phyloP scores from a whole-genome alignment of 1,284 basidiomycete genomes.

The Heterobasidion parviporum region DNA sequence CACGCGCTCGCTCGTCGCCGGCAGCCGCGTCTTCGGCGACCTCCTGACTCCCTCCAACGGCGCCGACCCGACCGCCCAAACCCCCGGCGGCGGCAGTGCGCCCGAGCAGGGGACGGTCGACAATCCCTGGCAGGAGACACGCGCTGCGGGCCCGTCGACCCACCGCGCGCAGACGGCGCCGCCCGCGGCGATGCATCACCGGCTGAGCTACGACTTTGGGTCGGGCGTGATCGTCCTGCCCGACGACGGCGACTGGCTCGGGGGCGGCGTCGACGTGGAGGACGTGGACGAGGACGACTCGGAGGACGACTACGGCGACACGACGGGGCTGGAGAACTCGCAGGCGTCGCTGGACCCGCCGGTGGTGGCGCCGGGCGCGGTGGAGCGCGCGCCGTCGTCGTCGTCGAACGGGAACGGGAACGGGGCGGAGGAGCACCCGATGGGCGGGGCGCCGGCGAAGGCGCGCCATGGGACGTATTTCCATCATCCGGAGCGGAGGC shows the following conservation, averaged over 20 bases:
- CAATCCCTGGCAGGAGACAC: constrained; percentile 51
- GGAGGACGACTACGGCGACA: constrained; percentile 23
- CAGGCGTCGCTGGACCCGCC: constrained; percentile 5
- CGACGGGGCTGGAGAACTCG: constrained; percentile 10
- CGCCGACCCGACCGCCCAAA: constrained; percentile 3
- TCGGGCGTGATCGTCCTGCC: constrained; percentile 81
- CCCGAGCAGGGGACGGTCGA: constrained; percentile 5
- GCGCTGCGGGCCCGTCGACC: constrained; percentile 13
- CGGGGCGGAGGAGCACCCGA: not conserved
- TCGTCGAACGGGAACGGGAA: not conserved
- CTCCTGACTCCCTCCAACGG: not conserved
- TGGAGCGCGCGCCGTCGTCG: not conserved
- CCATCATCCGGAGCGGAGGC: constrained; percentile 65
- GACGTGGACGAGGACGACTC: constrained; percentile 32
- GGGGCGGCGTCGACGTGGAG: constrained; percentile 32
- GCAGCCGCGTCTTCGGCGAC: constrained; percentile 7
- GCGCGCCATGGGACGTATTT: constrained; percentile 58
- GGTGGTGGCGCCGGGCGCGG: not conserved
- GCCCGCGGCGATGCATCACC: constrained; percentile 32
- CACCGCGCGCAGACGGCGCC: constrained; percentile 13
- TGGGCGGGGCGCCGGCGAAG: constrained; percentile 2
- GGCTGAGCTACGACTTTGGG: constrained; percentile 70
- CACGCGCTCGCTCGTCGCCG: constrained; percentile 7
- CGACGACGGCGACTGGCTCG: constrained; percentile 65
- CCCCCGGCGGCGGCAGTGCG: not conserved